These are phyloP conservation scores for Penicillium argentinense DNA, from an alignment of 495 filamentous ascomycete genomes.

Conservation along the genomic window DNA sequence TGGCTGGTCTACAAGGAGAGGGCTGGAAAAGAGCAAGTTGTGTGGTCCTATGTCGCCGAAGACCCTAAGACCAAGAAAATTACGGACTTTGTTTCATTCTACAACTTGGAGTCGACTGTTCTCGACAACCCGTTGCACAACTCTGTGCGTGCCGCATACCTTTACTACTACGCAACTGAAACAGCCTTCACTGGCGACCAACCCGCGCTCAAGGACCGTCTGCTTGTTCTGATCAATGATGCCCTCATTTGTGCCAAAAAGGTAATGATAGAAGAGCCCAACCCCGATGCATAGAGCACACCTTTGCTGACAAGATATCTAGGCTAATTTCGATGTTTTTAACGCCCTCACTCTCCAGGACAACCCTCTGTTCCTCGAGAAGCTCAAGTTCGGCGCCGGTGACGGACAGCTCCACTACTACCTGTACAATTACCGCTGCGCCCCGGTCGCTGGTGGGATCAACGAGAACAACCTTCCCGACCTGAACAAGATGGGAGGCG, in stretches of 20 bases:
- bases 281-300: neutral
- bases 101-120: slow-evolving; percentile 88
- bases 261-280: slow-evolving; percentile 29
- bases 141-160: slow-evolving; percentile 79
- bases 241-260: slow-evolving; percentile 84
- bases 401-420: slow-evolving; percentile 96
- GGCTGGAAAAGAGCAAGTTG: slow-evolving; percentile 67
- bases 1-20: slow-evolving; percentile 74
- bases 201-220: slow-evolving; percentile 63
- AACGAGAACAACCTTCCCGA: slow-evolving; percentile 74
- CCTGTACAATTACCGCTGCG: slow-evolving; percentile 91
- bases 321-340: slow-evolving; percentile 90
- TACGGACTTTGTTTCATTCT: slow-evolving; percentile 96
- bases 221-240: slow-evolving; percentile 79
- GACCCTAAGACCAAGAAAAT: slow-evolving; percentile 71
- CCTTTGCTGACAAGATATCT: neutral
- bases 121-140: slow-evolving; percentile 76
- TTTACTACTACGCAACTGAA: slow-evolving; percentile 95
- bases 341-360: slow-evolving; percentile 92
- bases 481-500: slow-evolving; percentile 72
- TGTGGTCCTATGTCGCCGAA: slow-evolving; percentile 93
- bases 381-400: slow-evolving; percentile 90
- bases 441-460: slow-evolving; percentile 78
- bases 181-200: slow-evolving; percentile 62
- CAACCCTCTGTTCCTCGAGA: slow-evolving; percentile 86